These are phyloP conservation scores for Chondrus crispus DNA, from an alignment of 23 red algal species.

Conservation along the genomic window DNA sequence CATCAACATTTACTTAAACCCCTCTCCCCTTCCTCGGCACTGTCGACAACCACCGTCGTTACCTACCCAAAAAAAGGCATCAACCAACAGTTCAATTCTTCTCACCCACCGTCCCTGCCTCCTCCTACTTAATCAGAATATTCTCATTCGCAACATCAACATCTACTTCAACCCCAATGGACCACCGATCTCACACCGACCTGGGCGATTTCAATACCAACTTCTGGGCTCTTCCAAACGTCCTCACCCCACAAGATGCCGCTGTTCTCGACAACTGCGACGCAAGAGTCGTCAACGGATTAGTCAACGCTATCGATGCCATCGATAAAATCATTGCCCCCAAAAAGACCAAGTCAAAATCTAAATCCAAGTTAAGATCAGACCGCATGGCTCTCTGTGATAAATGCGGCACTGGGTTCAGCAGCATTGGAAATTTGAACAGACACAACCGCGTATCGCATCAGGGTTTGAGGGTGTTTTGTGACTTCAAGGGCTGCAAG, in stretches of 20 bases:
- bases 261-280: neutral
- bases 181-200: neutral
- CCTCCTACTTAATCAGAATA: too few relatives aligned
- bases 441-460: conserved; percentile 34
- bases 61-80: too few relatives aligned
- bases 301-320: neutral
- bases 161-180: neutral
- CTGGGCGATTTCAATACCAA: neutral
- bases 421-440: conserved; percentile 31
- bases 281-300: neutral
- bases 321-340: neutral
- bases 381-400: conserved; percentile 1
- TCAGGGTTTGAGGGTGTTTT: conserved; percentile 36
- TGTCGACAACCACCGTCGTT: too few relatives aligned
- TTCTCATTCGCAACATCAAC: too few relatives aligned
- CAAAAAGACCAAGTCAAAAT: neutral
- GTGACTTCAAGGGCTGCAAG: neutral
- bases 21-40: too few relatives aligned
- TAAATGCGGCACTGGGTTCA: conserved; percentile 23
- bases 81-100: too few relatives aligned
- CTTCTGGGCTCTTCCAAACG: neutral
- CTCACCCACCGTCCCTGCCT: too few relatives aligned
- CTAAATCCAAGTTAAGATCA: neutral
- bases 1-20: too few relatives aligned
- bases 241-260: neutral